Evolutionary conservation across 768 basidiomycete genomes (phyloP), one percentile per base, ranked within the genome.

Genomic region (Kwoniella dejecticola): DNA sequence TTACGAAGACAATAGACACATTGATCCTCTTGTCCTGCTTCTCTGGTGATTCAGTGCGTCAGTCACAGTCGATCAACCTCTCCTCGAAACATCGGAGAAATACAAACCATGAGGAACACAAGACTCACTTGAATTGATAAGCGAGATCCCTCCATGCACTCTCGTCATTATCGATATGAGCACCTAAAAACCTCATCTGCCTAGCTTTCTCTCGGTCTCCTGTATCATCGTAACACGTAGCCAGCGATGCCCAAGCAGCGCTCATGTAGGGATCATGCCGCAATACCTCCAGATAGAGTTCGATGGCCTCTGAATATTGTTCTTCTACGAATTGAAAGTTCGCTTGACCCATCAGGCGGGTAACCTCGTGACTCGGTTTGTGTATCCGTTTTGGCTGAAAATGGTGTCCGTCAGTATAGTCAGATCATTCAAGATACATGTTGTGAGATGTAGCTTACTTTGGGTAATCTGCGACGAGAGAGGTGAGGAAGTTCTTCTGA

Each of bases 1-100:
- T 96, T 94, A 0, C 88, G 83, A 74, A 89, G 90, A 74, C 95
- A 98, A 73, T 97, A 97, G 33, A 96, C 76, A 2, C 91, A 90
- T 77, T 97, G 92, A 8, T 63, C 57, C 7, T 46, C 24, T 52
- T 67, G 53, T 1, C 63, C 62, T 4, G 24, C 44, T 12, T 60
- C 52, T 45, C 72, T 74, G 45, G 36, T 38, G 17, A 38, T 19
- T 30, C 48, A 49, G 21, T 10, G n/a, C n/a, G n/a, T n/a, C n/a
- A n/a, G n/a, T n/a, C n/a, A n/a, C n/a, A n/a, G n/a, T n/a, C n/a
- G n/a, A n/a, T n/a, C n/a, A n/a, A n/a, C n/a, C n/a, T n/a, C n/a
- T n/a, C n/a, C n/a, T n/a, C n/a, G n/a, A n/a, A n/a, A n/a, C n/a
- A n/a, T n/a, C n/a, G n/a, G n/a, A n/a, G n/a, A n/a, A n/a, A n/a